Evolutionary conservation across 768 basidiomycete species (phyloP).

Genomic region (Pholiota microspora): DNA sequence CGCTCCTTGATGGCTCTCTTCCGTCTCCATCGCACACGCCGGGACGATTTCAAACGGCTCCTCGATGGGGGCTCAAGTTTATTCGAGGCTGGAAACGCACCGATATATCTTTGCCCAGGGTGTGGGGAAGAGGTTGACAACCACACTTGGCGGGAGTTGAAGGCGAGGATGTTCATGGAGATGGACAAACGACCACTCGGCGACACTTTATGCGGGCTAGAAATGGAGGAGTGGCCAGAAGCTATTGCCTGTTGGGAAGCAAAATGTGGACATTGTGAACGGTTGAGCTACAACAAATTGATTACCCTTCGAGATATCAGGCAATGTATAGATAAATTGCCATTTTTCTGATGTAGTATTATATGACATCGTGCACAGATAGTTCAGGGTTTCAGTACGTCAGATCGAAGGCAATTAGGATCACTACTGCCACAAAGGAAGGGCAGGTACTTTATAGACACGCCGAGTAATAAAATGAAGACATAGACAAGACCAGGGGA

Average conservation of each 20-base stretch:
- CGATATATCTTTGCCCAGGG: conserved; percentile 24
- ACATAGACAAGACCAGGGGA: too few species aligned
- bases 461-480: too few species aligned
- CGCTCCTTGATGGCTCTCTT: conserved; percentile 35
- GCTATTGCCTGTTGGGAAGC: conserved; percentile 37
- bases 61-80: conserved; percentile 30
- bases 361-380: too few species aligned
- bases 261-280: conserved; percentile 32
- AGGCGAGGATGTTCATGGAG: conserved; percentile 36
- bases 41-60: conserved; percentile 33
- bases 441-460: too few species aligned
- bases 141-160: conserved; percentile 38
- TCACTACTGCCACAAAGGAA: too few species aligned
- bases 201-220: conserved; percentile 32
- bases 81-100: conserved; percentile 38
- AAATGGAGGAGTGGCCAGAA: conserved; percentile 45
- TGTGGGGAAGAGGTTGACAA: conserved; percentile 35
- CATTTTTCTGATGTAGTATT: conserved; percentile 2
- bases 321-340: conserved; percentile 26
- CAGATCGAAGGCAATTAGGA: too few species aligned
- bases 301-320: conserved; percentile 31
- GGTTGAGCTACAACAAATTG: conserved; percentile 34
- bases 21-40: conserved; percentile 37
- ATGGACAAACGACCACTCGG: conserved; percentile 38
- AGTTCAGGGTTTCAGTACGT: too few species aligned